Evolutionary conservation across 176 grass and related monocot genomes (phyloP).

Genomic region (Aegilops longissima): DNA sequence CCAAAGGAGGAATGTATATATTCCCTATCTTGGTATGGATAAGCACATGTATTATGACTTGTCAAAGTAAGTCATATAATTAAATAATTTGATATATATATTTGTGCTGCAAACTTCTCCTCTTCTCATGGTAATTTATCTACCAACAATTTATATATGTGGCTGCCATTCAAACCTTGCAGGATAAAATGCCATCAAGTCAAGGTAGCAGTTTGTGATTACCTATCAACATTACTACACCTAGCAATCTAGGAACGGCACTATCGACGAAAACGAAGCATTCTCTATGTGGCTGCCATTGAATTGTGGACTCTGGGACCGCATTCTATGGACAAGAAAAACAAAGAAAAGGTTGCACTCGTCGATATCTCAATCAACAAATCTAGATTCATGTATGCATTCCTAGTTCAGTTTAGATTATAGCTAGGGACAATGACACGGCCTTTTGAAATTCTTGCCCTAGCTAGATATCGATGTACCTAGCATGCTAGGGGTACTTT

Average conservation of each 20-base stretch:
- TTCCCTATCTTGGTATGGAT: too few species aligned
- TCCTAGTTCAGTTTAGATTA: conserved; percentile 6
- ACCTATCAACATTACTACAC: conserved; percentile 22
- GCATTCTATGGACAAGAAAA: conserved; percentile 18
- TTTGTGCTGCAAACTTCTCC: too few species aligned
- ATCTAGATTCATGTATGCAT: conserved; percentile 27
- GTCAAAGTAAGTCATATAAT: too few species aligned
- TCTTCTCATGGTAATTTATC: too few species aligned
- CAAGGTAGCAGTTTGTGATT: conserved; percentile 51
- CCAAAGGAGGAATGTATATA: too few species aligned
- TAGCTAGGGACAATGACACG: neutral
- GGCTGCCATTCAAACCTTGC: conserved; percentile 38
- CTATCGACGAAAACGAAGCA: neutral
- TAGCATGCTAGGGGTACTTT: neutral
- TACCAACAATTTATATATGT: conserved; percentile 18
- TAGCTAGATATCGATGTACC: neutral
- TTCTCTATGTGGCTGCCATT: conserved; percentile 23
- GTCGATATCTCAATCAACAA: neutral
- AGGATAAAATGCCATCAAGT: conserved; percentile 28
- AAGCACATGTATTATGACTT: too few species aligned
- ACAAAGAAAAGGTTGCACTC: neutral
- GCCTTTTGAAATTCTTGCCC: conserved; percentile 34
- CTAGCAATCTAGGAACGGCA: too few species aligned
- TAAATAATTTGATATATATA: too few species aligned
- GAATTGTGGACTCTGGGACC: conserved; percentile 30